These are phyloP conservation scores for Penicillium canariense DNA, from an alignment of 495 filamentous ascomycete genomes.

Conservation along the genomic window DNA sequence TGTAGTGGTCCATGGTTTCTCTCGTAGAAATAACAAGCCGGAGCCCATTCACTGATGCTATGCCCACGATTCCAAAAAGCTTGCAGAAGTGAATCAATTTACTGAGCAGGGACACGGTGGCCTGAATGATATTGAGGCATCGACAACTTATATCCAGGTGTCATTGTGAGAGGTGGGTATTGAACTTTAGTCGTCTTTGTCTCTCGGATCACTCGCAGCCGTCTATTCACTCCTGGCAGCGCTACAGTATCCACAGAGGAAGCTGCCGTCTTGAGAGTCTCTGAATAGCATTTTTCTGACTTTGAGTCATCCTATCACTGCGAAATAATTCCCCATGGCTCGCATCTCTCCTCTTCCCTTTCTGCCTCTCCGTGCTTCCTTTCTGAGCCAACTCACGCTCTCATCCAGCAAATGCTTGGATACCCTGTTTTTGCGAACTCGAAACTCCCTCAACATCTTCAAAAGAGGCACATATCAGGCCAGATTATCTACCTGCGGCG, in stretches of 20 bases:
- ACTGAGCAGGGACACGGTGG: too few species aligned
- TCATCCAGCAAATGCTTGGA: neutral
- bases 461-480: neutral
- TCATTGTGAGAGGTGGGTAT: neutral
- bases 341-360: neutral
- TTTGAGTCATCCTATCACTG: neutral
- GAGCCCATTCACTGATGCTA: too few species aligned
- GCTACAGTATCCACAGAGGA: neutral
- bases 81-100: too few species aligned
- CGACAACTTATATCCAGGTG: neutral
- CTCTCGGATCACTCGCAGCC: neutral
- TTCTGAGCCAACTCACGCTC: neutral
- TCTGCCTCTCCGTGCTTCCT: neutral
- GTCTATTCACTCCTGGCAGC: neutral
- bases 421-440: neutral
- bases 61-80: too few species aligned
- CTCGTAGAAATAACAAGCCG: too few species aligned
- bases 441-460: neutral
- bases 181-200: neutral
- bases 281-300: neutral
- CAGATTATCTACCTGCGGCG: neutral
- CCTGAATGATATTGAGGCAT: neutral
- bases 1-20: too few species aligned
- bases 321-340: neutral
- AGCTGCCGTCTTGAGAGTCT: neutral